Evolutionary conservation across 768 basidiomycete species (phyloP), one percentile per base, ranked within the genome.

Genomic region (Lepiota venenata): DNA sequence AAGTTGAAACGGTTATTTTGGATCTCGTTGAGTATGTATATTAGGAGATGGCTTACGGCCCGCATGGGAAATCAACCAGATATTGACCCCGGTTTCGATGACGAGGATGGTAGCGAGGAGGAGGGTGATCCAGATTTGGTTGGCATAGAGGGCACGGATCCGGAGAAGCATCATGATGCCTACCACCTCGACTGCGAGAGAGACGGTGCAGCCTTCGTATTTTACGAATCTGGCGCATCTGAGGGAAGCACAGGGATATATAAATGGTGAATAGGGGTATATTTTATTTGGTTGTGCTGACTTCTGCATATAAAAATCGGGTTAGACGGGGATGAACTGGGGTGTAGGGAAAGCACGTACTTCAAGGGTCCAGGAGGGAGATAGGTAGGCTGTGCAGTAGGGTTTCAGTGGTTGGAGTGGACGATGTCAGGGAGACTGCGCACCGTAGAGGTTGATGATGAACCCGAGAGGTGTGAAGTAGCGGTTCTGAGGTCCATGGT

Each of bases 391-490:
- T 77, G 47, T 35, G 25, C 10, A 37, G 32, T 35, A 41, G 29
- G 14, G 27, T 7, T 37, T n/a, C 25, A 16, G 16, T 8, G 10
- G 6, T 10, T 35, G 15, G 43, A 15, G 22, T 22, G 7, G 14
- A n/a, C 12, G 2, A 18, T 14, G 14, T n/a, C 3, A 40, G 29
- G n/a, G n/a, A 25, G 42, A 4, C 27, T 15, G 25, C 60, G 50
- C 60, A 74, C 76, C 80, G 52, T 69, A 76, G 11, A 84, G 61
- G 55, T 85, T 84, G 42, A 85, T 63, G 15, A 84, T 76, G 61
- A 87, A 86, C 0, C 80, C 81, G 2, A 85, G 66, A 0, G 84
- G 84, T 0, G 80, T 84, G 16, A 85, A 66, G 60, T 87, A 87
- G 21, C 84, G 79, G 59, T 85, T 86, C 83, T 86, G 15, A 32